Base-by-base conservation (phyloP, 768 basidiomycete genomes). In the Amanita phalloides region DNA sequence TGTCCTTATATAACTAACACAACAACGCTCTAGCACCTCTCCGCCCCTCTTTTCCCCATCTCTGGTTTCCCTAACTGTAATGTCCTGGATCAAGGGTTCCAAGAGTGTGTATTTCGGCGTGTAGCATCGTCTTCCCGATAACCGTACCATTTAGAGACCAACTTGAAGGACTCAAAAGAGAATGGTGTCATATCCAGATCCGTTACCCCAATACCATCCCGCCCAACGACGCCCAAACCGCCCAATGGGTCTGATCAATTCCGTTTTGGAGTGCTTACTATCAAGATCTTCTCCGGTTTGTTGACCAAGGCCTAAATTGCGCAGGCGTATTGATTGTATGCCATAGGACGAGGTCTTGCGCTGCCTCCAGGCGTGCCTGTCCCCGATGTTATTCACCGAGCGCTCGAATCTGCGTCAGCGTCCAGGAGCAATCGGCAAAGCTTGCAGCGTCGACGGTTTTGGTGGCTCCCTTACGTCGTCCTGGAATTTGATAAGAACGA, bases 401-500 rank as follows among this genome's bases (percentile, higher is more conserved):
- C 91, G 4, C 75, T 96, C 42, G 37, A 82, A 53, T 73, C 77
- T 14, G 69, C 75, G 5, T 77, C 79, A 3, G 68, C 77, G 6
- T 62, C 73, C 10, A 71, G 81, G 45, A 73, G 71, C 43, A 86
- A 90, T 64, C 78, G 94, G 42, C 95, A 97, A 60, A 93, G 89
- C 62, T 71, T 94, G 65, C 93, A 95, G 64, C 78, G 96, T 57
- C 90, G 84, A 66, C 90, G 93, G 54, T 86, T 84, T 68, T 92
- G 90, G 91, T 93, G 88, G 89, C 77, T 99, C 33, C 96, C 96
- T 26, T 98, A 88, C 59, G 88, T 98, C 64, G 96, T 98, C 38
- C 83, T 99, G 58, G 94, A 97, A 69, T 95, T 94, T 72, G 89
- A 92, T 71, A 92, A 91, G 76, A 98, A 98, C 68, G 94, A 98